Conservation (phyloP, 352 stramenopile species). For the Globisporangium nodosum region DNA sequence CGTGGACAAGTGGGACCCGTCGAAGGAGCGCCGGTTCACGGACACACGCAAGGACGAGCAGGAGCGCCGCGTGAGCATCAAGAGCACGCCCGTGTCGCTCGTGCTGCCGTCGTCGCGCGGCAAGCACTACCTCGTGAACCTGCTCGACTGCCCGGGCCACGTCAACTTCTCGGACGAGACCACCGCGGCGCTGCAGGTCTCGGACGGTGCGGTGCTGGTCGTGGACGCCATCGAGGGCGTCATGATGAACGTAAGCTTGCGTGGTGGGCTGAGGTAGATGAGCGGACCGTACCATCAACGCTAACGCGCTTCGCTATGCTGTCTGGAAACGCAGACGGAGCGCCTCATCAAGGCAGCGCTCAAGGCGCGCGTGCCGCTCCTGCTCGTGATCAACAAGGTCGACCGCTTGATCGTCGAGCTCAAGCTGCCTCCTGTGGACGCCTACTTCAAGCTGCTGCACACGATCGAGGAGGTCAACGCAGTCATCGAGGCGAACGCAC, state of each 20-base stretch:
- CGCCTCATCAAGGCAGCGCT: constrained; percentile 92
- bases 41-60: constrained; percentile 97
- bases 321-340: constrained; percentile 77
- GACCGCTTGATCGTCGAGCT: constrained; percentile 98
- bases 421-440: constrained; percentile 95
- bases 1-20: constrained; percentile 70
- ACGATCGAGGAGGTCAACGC: constrained; percentile 97
- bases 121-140: constrained; percentile 96
- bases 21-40: constrained; percentile 88
- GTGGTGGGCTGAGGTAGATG: constrained; percentile 4
- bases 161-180: constrained; percentile 97
- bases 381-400: constrained; percentile 97
- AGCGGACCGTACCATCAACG: background rate
- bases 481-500: constrained; percentile 75
- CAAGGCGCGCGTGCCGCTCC: constrained; percentile 83
- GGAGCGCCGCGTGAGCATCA: constrained; percentile 95
- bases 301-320: background rate
- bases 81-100: constrained; percentile 94
- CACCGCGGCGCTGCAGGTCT: constrained; percentile 89
- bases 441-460: constrained; percentile 98
- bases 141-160: constrained; percentile 97
- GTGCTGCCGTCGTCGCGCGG: constrained; percentile 90
- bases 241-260: constrained; percentile 88
- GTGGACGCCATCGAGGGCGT: constrained; percentile 98
- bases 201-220: constrained; percentile 94